Evolutionary conservation across 2,329 filamentous ascomycete genomes (phyloP), one percentile per base, ranked within the genome.

Genomic region (Plenodomus biglobosus): DNA sequence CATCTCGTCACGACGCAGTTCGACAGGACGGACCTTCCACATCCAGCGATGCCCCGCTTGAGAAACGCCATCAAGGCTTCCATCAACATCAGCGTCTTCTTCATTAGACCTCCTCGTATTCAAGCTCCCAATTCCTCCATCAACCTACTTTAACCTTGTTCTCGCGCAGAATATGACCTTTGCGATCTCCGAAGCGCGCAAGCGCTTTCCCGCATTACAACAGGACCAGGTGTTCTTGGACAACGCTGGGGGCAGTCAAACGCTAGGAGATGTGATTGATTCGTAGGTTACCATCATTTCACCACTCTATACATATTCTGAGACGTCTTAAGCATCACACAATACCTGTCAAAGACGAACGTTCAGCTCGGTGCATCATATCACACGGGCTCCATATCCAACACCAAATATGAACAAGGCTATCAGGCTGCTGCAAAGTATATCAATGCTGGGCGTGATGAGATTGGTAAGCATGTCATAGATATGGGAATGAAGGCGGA

Each of bases 321-420:
- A 58, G 10, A 10, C 0, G 10, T 19, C 2, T 8, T 1, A 17
- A 67, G 85, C 1, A 84, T 92, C 46, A 76, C 76, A 1, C 76
- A 83, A 19, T 91, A 92, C 59, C 77, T 91, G 8, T 75, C 79
- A 32, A 79, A 78, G 21, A 85, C 78, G 53, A 91, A 92, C 56
- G 87, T 91, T 36, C 88, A 92, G 66, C 79, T 91, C 0, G 88
- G 87, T 17, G 87, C 86, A 2, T 83, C 81, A 0, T 92, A 92
- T 65, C 74, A 75, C 4, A 76, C 82, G 1, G 81, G 84, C 8
- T 74, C 80, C 54, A 72, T 76, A 35, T 84, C 87, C 0, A 88
- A 83, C 1, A 72, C 76, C 17, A 76, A 78, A 19, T 88, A 86
- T 63, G 69, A 74, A 2, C 73, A 77, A 22, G 88, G 84, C 15